Evolutionary conservation across 2,329 filamentous ascomycete genomes (phyloP), one percentile per base, ranked within the genome.

Genomic region (Paracorniculantispora psalliotae): DNA sequence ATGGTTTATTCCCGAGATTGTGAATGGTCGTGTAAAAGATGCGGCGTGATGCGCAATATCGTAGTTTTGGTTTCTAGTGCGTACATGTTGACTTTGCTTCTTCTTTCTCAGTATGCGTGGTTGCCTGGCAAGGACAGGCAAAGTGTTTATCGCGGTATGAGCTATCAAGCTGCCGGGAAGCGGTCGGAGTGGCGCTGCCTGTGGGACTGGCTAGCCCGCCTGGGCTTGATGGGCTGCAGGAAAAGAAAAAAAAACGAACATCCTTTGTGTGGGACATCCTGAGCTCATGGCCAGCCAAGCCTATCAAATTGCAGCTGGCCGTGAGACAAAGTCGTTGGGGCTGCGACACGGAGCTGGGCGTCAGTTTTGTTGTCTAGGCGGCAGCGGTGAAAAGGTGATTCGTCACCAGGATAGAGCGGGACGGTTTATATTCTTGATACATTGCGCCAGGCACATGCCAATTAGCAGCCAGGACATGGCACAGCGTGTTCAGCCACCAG

Each of bases 181-280:
- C 51, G 37, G 39, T 43, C 23, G 51, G 51, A 43, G 51, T 54
- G 51, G 51, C 51, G 51, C 37, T 41, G 15, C 37, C 35, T 25
- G 51, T 54, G 51, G 51, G 39, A 54, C 13, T 30, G 46, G 25
- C 47, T 35, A 35, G 47, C 26, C 47, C n/a, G 21, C 47, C 47
- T 46, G 43, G 21, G 13, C 43, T n/a, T 49, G 28, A 49, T 19
- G 17, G 28, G 26, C 28, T 35, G 47, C 28, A 30, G 47, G 26
- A 30, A 49, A 49, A 30, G 26, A 9, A 46, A 49, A 35, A 33
- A 33, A 35, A 35, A 6, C 15, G n/a, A 49, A 35, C 9, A 26
- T 35, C 5, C 28, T 19, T 49, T 21, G n/a, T 46, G 43, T 46
- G 47, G 47, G 28, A 49, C 47, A 49, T 4, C 19, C 21, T 17